These are phyloP conservation scores for Pleurotus tuber-regium DNA, from an alignment of 768 basidiomycete genomes.

Conservation along the genomic window DNA sequence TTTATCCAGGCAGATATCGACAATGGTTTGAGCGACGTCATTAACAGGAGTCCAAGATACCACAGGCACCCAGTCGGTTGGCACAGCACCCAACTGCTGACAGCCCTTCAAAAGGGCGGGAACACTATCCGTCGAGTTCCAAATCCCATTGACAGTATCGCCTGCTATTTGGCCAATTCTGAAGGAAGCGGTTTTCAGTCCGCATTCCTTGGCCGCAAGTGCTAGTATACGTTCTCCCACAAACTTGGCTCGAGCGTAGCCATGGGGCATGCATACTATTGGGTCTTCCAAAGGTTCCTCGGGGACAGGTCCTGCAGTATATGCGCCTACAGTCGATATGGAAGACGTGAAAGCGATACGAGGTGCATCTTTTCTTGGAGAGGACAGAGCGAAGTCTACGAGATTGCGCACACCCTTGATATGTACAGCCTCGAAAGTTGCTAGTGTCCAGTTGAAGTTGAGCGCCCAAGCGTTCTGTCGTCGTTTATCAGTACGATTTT, in stretches of 20 bases:
- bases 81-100: not conserved
- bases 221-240: constrained; percentile 6
- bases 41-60: constrained; percentile 2
- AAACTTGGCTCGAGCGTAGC: constrained; percentile 3
- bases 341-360: constrained; percentile 24
- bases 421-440: not conserved
- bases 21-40: not conserved
- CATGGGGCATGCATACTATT: constrained; percentile 26
- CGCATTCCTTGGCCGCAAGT: constrained; percentile 11
- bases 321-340: not conserved
- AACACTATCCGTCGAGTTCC: constrained; percentile 27
- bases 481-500: not conserved
- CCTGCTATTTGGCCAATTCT: constrained; percentile 29
- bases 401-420: not conserved
- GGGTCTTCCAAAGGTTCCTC: constrained; percentile 16
- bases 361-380: constrained; percentile 9
- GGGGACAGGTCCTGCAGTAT: not conserved
- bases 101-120: constrained; percentile 25
- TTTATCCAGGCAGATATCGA: not conserved
- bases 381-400: not conserved
- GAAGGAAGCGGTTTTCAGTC: constrained; percentile 17
- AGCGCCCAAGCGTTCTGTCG: not conserved
- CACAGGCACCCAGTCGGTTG: not conserved
- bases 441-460: constrained; percentile 2
- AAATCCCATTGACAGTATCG: constrained; percentile 20